Percentiles rank a stretch among this genome's conserved stretches.
phyloP scores from a whole-genome alignment of 1,284 basidiomycete genomes.

The Trichosporon asahii region DNA sequence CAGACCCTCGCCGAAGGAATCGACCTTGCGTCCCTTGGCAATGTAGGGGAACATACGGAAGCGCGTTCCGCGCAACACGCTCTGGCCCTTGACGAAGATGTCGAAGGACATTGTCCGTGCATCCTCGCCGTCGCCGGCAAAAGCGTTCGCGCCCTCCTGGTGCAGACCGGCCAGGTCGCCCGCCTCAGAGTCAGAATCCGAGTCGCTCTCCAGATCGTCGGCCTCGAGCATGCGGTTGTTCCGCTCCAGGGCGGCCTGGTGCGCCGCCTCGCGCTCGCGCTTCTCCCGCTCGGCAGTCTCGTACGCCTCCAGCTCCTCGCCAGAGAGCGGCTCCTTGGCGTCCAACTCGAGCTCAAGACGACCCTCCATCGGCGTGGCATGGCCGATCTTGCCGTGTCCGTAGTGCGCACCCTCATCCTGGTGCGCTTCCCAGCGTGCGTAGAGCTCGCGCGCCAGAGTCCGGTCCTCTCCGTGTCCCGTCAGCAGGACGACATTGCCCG shows the following conservation, averaged over 20 bases:
- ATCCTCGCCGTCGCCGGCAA: constrained; percentile 48
- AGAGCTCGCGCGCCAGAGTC: constrained; percentile 74
- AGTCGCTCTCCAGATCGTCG: constrained; percentile 61
- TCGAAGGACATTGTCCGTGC: constrained; percentile 70
- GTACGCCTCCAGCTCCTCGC: constrained; percentile 77
- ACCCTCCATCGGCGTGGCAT: constrained; percentile 72
- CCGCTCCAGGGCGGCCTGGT: constrained; percentile 77
- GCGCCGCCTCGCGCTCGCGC: constrained; percentile 82
- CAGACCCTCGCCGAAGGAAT: constrained; percentile 92
- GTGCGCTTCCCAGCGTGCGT: constrained; percentile 65
- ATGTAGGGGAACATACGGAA: constrained; percentile 97
- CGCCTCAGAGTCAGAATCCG: constrained; percentile 64
- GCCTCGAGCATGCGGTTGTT: constrained; percentile 86
- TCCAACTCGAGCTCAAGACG: constrained; percentile 69
- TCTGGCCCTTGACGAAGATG: constrained; percentile 93
- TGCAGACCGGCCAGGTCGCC: constrained; percentile 60
- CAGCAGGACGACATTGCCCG: constrained; percentile 79
- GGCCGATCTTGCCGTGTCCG: constrained; percentile 81
- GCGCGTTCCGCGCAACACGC: constrained; percentile 61
- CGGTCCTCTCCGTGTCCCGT: constrained; percentile 74
- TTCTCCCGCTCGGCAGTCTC: constrained; percentile 70
- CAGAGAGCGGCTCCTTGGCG: constrained; percentile 80
- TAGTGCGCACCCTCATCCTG: constrained; percentile 69
- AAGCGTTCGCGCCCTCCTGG: constrained; percentile 36
- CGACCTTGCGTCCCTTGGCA: constrained; percentile 85